Percentiles rank a stretch among this genome's conserved stretches.
phyloP scores from a whole-genome alignment of 306 rosid species.

The Mucuna pruriens region DNA sequence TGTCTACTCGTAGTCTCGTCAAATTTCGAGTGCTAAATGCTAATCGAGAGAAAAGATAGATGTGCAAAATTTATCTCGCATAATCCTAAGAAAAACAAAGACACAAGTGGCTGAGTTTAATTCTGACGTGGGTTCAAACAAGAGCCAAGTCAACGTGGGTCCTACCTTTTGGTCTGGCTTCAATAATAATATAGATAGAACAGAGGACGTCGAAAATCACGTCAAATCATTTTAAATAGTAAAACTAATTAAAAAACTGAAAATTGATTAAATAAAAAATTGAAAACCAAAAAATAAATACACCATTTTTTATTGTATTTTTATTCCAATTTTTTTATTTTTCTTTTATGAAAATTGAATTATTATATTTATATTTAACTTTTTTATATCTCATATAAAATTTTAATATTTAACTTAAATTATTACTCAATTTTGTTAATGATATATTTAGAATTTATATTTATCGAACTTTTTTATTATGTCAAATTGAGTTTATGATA shows the following conservation, averaged over 20 bases:
- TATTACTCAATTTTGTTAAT: no score
- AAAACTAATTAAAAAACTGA: not conserved
- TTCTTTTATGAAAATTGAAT: no score
- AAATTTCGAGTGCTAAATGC: not conserved
- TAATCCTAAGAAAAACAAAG: not conserved
- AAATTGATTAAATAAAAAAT: not conserved
- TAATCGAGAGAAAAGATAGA: not conserved
- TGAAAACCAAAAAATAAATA: not conserved
- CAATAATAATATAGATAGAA: not conserved
- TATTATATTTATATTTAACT: no score
- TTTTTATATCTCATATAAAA: no score
- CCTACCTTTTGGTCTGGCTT: not conserved
- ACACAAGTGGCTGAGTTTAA: constrained; percentile 4
- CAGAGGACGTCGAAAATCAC: not conserved
- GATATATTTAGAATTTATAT: no score
- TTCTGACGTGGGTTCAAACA: constrained; percentile 25
- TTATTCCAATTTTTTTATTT: no score
- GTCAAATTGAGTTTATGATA: no score
- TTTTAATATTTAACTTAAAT: no score
- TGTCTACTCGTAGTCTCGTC: constrained; percentile 19
- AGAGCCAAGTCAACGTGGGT: constrained; percentile 23
- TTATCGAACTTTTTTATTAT: no score
- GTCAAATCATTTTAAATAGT: not conserved
- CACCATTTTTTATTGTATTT: not conserved
- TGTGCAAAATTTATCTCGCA: not conserved